These are phyloP conservation scores for Micromonas pusilla DNA, from an alignment of 139 green algal genomes.

Conservation along the genomic window DNA sequence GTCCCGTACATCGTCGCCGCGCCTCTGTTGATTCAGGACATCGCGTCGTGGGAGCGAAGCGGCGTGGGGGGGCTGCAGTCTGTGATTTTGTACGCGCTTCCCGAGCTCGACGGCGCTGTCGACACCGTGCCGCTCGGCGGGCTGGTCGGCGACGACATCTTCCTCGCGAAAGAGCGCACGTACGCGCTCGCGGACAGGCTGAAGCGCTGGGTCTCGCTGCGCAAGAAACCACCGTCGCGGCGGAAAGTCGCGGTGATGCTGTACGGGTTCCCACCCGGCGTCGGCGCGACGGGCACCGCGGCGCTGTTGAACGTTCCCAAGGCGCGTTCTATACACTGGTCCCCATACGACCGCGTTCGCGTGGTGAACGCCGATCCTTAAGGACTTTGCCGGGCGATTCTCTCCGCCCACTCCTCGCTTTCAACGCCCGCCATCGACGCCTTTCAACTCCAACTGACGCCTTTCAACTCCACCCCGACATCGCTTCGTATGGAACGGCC, in stretches of 20 bases:
- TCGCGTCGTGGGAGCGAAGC: slow-evolving; percentile 60
- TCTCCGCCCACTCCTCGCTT: no score
- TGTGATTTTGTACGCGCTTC: slow-evolving; percentile 91
- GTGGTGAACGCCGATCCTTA: no score
- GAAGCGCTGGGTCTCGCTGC: slow-evolving; percentile 63
- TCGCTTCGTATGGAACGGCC: no score
- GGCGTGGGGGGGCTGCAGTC: slow-evolving; percentile 73
- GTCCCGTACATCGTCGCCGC: slow-evolving; percentile 91
- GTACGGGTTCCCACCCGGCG: slow-evolving; percentile 94
- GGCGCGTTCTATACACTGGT: no score
- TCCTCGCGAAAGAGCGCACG: slow-evolving; percentile 47
- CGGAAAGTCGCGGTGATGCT: slow-evolving; percentile 40
- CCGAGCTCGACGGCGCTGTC: slow-evolving; percentile 93
- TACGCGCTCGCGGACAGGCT: slow-evolving; percentile 55
- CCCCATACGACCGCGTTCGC: no score
- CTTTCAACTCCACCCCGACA: no score
- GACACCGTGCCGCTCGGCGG: slow-evolving; percentile 85
- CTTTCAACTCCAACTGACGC: no score
- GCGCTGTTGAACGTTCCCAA: slow-evolving; percentile 94
- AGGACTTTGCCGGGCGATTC: no score
- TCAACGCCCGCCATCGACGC: no score
- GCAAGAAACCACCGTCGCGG: slow-evolving; percentile 25
- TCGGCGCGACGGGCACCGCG: slow-evolving; percentile 90
- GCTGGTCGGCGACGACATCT: slow-evolving; percentile 88
- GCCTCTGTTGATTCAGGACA: slow-evolving; percentile 91